Conservation (phyloP, 2,329 filamentous ascomycete genomes). For the Myriosclerotinia curreyana region DNA sequence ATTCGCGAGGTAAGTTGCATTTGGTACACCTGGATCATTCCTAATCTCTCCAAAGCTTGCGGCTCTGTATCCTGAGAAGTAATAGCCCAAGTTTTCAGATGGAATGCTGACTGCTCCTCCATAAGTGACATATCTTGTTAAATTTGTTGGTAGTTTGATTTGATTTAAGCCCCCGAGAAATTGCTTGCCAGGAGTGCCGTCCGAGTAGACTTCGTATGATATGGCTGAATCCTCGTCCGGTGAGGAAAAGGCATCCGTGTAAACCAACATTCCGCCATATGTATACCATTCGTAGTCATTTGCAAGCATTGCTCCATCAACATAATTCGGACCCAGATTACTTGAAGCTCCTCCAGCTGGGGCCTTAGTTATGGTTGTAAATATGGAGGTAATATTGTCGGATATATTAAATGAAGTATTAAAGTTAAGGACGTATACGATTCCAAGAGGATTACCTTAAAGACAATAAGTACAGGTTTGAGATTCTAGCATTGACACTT, state of each 20-base stretch:
- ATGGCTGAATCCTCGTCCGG: conserved; percentile 48
- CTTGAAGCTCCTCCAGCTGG: conserved; percentile 46
- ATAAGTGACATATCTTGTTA: conserved; percentile 62
- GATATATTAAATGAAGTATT: conserved; percentile 52
- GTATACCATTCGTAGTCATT: conserved; percentile 62
- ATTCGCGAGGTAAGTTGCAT: conserved; percentile 31
- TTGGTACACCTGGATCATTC: conserved; percentile 26
- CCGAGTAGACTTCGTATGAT: conserved; percentile 52
- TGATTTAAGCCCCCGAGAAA: not conserved
- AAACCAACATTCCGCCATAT: conserved; percentile 56
- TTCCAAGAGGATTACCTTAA: conserved; percentile 51
- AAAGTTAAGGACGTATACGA: conserved; percentile 58
- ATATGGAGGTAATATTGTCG: conserved; percentile 52
- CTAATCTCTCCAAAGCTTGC: conserved; percentile 51
- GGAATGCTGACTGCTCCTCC: conserved; percentile 63
- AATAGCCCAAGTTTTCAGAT: conserved; percentile 69
- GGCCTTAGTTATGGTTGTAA: conserved; percentile 50
- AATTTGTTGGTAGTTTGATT: conserved; percentile 41
- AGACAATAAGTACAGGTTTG: conserved; percentile 19
- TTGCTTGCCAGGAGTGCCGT: conserved; percentile 45
- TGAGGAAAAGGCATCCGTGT: conserved; percentile 40
- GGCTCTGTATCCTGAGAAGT: conserved; percentile 63
- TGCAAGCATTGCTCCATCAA: conserved; percentile 62
- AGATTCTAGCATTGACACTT: conserved; percentile 26
- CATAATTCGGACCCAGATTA: conserved; percentile 54